Conservation (phyloP, 345 rosid genomes). For the Heritiera littoralis region DNA sequence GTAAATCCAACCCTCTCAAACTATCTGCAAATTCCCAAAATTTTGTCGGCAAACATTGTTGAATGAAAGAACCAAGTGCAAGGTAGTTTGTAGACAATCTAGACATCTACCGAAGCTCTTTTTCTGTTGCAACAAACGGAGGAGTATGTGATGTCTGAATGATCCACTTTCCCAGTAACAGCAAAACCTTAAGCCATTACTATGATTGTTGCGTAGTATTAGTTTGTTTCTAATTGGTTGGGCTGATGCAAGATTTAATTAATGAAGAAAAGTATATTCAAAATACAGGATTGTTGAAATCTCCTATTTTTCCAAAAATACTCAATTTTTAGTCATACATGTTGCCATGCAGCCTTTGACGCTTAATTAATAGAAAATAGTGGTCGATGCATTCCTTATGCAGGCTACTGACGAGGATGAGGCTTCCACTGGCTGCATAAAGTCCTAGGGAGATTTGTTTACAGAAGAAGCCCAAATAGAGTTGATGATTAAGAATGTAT, state of each 20-base stretch:
- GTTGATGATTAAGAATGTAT: too few relatives aligned
- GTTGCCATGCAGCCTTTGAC: neutral
- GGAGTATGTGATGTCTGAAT: neutral
- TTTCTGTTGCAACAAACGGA: neutral
- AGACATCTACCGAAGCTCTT: neutral
- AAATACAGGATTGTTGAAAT: neutral
- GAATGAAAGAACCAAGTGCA: neutral
- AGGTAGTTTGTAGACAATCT: too few relatives aligned
- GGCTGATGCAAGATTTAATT: neutral
- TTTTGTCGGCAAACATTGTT: neutral
- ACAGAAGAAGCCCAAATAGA: conserved; percentile 49
- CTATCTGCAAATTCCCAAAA: neutral
- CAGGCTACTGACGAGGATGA: conserved; percentile 77
- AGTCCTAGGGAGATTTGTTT: conserved; percentile 81
- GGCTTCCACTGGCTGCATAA: conserved; percentile 54
- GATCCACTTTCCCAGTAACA: neutral
- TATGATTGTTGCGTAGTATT: neutral
- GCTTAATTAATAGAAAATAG: neutral
- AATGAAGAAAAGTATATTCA: neutral
- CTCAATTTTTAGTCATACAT: neutral
- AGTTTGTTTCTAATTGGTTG: neutral
- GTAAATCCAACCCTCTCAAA: neutral
- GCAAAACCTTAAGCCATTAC: neutral
- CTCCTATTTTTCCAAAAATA: neutral
- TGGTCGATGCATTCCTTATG: conserved; percentile 20